Evolutionary conservation across 305 asterid genomes (phyloP).

Genomic region (Striga hermonthica): DNA sequence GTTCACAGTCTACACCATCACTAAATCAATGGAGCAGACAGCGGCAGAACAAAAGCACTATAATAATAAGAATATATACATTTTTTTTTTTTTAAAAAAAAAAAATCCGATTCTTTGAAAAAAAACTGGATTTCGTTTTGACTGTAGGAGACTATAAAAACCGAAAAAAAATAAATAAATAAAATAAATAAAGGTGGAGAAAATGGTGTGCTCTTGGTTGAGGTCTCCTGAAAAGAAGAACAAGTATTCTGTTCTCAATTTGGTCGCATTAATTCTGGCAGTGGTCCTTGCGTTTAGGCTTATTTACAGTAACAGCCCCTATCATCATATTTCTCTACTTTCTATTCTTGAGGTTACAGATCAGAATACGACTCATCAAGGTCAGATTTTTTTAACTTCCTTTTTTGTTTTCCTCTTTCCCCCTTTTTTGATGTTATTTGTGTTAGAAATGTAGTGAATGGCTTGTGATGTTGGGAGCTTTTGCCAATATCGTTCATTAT

Average conservation of each 20-base stretch:
- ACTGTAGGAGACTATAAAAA: too few relatives aligned
- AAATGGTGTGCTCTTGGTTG: conserved; percentile 39
- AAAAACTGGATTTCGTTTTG: too few relatives aligned
- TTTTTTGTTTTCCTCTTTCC: neutral
- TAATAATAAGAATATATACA: too few relatives aligned
- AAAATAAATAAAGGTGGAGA: conserved; percentile 35
- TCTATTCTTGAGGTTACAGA: conserved; percentile 28
- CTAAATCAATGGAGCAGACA: too few relatives aligned
- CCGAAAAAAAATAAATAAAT: neutral
- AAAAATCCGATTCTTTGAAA: too few relatives aligned
- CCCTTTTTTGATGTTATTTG: neutral
- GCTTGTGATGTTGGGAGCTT: neutral
- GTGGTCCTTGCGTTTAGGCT: conserved; percentile 46
- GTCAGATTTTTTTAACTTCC: conserved; percentile 21
- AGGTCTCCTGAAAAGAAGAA: conserved; percentile 34
- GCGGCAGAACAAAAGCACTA: too few relatives aligned
- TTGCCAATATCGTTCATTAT: neutral
- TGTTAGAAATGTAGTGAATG: neutral
- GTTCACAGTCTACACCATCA: too few relatives aligned
- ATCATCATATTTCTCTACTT: conserved; percentile 32
- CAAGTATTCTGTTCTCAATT: conserved; percentile 40
- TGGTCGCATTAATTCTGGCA: conserved; percentile 46
- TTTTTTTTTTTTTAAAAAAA: too few relatives aligned
- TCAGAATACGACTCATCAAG: conserved; percentile 31
- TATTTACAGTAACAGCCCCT: conserved; percentile 35